Conservation (phyloP, 2,329 filamentous ascomycete species). For the Xylaria sp. region DNA sequence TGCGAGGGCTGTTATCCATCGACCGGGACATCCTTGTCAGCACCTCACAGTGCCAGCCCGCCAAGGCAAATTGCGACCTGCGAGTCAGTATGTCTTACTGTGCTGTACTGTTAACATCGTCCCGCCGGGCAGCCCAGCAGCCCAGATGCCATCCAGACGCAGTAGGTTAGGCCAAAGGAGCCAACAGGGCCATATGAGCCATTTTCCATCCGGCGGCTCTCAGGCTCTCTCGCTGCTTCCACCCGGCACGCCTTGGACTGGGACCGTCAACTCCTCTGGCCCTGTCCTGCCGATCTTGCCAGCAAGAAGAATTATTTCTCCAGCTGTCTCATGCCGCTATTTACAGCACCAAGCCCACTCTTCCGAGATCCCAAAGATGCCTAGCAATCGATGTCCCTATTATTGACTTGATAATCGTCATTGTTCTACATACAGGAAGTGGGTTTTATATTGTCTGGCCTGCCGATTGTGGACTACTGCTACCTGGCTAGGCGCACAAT, state of each 20-base stretch:
- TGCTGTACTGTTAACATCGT: constrained; percentile 12
- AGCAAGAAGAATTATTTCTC: constrained; percentile 9
- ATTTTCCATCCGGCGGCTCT: constrained; percentile 19
- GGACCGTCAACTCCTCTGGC: constrained; percentile 1
- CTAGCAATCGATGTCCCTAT: constrained; percentile 8
- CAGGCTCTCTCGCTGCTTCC: too few species aligned
- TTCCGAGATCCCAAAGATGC: constrained; percentile 16
- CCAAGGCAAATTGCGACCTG: constrained; percentile 2
- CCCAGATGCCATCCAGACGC: background rate
- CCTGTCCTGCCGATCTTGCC: constrained; percentile 23
- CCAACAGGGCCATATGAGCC: constrained; percentile 21
- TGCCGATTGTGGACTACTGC: constrained; percentile 18
- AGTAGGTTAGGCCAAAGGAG: background rate
- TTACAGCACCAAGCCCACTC: constrained; percentile 17
- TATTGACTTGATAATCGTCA: constrained; percentile 26
- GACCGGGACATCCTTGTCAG: constrained; percentile 21
- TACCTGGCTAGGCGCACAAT: constrained; percentile 3
- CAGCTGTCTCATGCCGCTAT: constrained; percentile 22
- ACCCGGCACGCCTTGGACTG: constrained; percentile 18
- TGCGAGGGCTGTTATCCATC: constrained; percentile 25
- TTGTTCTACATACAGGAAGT: constrained; percentile 20
- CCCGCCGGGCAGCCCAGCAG: background rate
- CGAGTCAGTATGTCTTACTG: constrained; percentile 25
- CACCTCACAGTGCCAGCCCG: constrained; percentile 17
- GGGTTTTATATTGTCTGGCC: constrained; percentile 1